These are phyloP conservation scores for Alternaria sp. DNA, from an alignment of 2,329 filamentous ascomycete species.

Conservation along the genomic window DNA sequence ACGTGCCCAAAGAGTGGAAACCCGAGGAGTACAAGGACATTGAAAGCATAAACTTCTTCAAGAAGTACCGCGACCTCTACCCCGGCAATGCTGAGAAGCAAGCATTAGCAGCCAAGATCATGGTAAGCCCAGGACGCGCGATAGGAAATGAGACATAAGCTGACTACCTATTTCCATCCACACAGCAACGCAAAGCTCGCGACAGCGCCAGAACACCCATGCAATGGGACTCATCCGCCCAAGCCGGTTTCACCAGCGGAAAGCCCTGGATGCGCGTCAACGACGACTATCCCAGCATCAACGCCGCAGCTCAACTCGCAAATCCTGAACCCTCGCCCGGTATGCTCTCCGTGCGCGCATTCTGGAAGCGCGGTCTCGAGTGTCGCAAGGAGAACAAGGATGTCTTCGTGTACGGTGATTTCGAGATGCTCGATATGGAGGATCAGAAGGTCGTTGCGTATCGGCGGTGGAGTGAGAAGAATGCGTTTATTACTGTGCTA, in stretches of 20 bases:
- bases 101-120: slow-evolving; percentile 39
- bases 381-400: slow-evolving; percentile 65
- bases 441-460: slow-evolving; percentile 41
- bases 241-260: slow-evolving; percentile 67
- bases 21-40: slow-evolving; percentile 59
- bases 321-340: slow-evolving; percentile 35
- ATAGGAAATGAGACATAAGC: background rate
- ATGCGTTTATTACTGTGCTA: slow-evolving; percentile 39
- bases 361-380: slow-evolving; percentile 64
- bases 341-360: slow-evolving; percentile 61
- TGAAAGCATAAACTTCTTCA: slow-evolving; percentile 63
- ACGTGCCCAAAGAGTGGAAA: slow-evolving; percentile 52
- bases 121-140: slow-evolving; percentile 33
- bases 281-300: slow-evolving; percentile 61
- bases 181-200: slow-evolving; percentile 61
- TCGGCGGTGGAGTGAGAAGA: slow-evolving; percentile 35
- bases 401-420: slow-evolving; percentile 68
- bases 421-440: slow-evolving; percentile 60
- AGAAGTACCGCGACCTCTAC: slow-evolving; percentile 46
- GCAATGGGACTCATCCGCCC: slow-evolving; percentile 65
- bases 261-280: slow-evolving; percentile 68
- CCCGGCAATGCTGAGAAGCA: slow-evolving; percentile 36
- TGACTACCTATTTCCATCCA: background rate
- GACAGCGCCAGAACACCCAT: slow-evolving; percentile 72
- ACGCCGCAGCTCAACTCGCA: slow-evolving; percentile 61